Percentiles rank a stretch among this genome's conserved stretches.
These are phyloP conservation scores for Crepidotus variabilis DNA, from an alignment of 768 basidiomycete species.

Conservation along the genomic window DNA sequence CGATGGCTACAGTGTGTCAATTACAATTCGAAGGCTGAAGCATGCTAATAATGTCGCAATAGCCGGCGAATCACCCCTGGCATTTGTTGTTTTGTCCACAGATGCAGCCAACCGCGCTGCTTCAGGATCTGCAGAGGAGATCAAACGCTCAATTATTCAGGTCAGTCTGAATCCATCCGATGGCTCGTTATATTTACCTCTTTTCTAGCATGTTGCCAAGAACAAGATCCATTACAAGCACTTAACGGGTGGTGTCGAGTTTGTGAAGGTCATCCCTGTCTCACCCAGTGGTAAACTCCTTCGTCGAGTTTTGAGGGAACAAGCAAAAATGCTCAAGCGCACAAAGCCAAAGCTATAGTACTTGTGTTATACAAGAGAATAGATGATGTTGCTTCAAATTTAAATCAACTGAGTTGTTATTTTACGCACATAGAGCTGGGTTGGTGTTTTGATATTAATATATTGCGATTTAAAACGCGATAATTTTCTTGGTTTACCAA, in stretches of 20 bases:
- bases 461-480: too few relatives aligned
- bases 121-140: slow-evolving; percentile 22
- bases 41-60: not conserved
- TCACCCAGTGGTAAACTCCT: slow-evolving; percentile 62
- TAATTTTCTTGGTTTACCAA: too few relatives aligned
- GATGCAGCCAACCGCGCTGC: slow-evolving; percentile 35
- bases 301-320: slow-evolving; percentile 45
- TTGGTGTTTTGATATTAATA: too few relatives aligned
- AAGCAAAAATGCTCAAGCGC: slow-evolving; percentile 29
- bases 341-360: slow-evolving; percentile 20
- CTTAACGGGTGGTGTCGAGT: slow-evolving; percentile 55
- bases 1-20: slow-evolving; percentile 54
- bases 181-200: not conserved
- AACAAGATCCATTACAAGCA: slow-evolving; percentile 58
- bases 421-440: too few relatives aligned
- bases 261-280: slow-evolving; percentile 52
- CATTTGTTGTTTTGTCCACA: slow-evolving; percentile 53
- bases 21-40: not conserved
- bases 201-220: slow-evolving; percentile 45
- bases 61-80: slow-evolving; percentile 68
- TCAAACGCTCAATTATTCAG: slow-evolving; percentile 46
- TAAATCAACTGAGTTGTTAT: too few relatives aligned
- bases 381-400: not conserved
- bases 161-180: slow-evolving; percentile 21
- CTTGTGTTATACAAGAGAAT: not conserved